phyloP scores from a whole-genome alignment of 257 asterid species.

The Solanum peruvianum region DNA sequence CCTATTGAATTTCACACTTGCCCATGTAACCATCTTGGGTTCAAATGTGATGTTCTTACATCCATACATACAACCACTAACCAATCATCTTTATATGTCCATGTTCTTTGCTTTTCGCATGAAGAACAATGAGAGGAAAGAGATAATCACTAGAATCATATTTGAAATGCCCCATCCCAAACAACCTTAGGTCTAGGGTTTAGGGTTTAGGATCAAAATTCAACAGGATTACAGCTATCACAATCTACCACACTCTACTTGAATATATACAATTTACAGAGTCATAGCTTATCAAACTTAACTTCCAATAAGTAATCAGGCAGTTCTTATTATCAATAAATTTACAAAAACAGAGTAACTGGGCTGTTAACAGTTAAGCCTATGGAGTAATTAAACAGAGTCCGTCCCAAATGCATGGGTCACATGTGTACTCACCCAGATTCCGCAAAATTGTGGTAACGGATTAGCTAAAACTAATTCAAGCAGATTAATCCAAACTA shows the following conservation, averaged over 20 bases:
- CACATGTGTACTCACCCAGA: neutral
- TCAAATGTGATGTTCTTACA: neutral
- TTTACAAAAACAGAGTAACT: neutral
- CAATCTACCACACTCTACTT: neutral
- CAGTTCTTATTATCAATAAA: neutral
- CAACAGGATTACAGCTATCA: neutral
- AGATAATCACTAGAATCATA: neutral
- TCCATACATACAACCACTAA: neutral
- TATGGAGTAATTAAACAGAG: neutral
- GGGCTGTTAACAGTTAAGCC: neutral
- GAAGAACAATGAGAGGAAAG: neutral
- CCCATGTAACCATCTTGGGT: neutral
- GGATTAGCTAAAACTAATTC: neutral
- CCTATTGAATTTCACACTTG: neutral
- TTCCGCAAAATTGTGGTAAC: neutral
- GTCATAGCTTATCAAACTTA: neutral
- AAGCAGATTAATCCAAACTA: neutral
- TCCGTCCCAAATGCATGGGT: neutral
- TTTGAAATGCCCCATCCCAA: neutral
- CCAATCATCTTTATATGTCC: neutral
- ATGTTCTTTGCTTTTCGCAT: neutral
- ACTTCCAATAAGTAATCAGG: neutral
- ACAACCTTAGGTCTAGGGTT: neutral
- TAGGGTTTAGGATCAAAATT: neutral
- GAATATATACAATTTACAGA: neutral